Evolutionary conservation across 2,329 filamentous ascomycete genomes (phyloP).

Genomic region (Cercospora sesami): DNA sequence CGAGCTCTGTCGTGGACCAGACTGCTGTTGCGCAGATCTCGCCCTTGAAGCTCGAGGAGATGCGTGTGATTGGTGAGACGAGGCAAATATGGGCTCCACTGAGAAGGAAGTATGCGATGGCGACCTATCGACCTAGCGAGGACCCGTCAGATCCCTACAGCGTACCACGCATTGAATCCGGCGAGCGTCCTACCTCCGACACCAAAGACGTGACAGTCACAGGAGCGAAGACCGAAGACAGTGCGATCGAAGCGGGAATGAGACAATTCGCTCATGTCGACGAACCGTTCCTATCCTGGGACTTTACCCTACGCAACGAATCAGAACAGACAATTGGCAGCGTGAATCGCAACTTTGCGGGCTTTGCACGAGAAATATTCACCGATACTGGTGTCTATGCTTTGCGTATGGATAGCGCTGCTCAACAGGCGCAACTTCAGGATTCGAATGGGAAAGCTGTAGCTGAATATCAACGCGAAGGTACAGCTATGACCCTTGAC

Average conservation of each 20-base stretch:
- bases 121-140: conserved; percentile 53
- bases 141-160: conserved; percentile 40
- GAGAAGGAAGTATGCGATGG: conserved; percentile 64
- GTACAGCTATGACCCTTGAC: conserved; percentile 62
- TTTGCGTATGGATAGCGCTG: conserved; percentile 63
- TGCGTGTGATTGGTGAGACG: conserved; percentile 64
- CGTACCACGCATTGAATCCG: conserved; percentile 39
- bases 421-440: conserved; percentile 39
- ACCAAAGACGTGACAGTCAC: conserved; percentile 51
- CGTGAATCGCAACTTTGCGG: conserved; percentile 64
- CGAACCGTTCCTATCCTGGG: conserved; percentile 65
- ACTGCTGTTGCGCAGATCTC: conserved; percentile 54
- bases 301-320: conserved; percentile 59
- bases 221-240: conserved; percentile 45
- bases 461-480: conserved; percentile 29
- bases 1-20: conserved; percentile 46
- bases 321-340: conserved; percentile 56
- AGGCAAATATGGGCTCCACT: conserved; percentile 65
- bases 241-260: conserved; percentile 49
- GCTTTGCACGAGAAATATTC: conserved; percentile 64
- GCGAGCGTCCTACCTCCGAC: conserved; percentile 45
- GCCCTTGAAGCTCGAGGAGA: conserved; percentile 54
- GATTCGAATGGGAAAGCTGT: conserved; percentile 32
- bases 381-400: conserved; percentile 67
- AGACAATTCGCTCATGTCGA: conserved; percentile 63